Percentiles rank a stretch among this genome's conserved stretches.
These are phyloP conservation scores for Acer yangbiense DNA, from an alignment of 345 rosid species.

Conservation along the genomic window DNA sequence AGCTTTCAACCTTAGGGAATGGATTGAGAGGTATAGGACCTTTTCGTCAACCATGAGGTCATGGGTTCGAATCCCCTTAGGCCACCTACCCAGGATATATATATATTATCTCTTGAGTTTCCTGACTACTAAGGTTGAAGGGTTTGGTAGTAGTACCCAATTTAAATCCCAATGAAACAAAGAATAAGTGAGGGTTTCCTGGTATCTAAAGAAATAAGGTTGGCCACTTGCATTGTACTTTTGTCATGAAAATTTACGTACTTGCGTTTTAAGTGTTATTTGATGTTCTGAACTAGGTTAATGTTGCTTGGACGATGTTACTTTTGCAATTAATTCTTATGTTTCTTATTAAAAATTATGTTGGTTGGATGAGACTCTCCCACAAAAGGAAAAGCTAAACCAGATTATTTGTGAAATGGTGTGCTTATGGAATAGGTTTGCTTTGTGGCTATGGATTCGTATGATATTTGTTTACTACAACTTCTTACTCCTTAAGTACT, in stretches of 20 bases:
- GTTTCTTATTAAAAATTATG: background rate
- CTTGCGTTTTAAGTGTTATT: background rate
- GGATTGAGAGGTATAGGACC: background rate
- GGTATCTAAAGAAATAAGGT: background rate
- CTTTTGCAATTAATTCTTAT: background rate
- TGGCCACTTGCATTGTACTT: background rate
- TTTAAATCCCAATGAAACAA: background rate
- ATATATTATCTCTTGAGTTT: background rate
- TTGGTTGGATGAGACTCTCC: background rate
- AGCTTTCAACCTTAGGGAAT: background rate
- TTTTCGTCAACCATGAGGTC: background rate
- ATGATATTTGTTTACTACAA: background rate
- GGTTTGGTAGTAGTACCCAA: background rate
- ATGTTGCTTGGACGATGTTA: conserved; percentile 3
- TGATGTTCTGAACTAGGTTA: conserved; percentile 14
- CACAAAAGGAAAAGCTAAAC: background rate
- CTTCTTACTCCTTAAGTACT: background rate
- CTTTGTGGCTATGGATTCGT: background rate
- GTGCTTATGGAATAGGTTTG: background rate
- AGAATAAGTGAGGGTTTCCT: background rate
- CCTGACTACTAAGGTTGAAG: background rate
- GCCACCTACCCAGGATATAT: background rate
- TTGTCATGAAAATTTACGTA: background rate
- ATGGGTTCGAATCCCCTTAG: background rate
- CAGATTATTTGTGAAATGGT: background rate